A percentile compares a stretch with the other conserved stretches of the same genome.
These are phyloP conservation scores for Blastocystis sp. DNA, from an alignment of 352 stramenopile genomes.

Conservation along the genomic window DNA sequence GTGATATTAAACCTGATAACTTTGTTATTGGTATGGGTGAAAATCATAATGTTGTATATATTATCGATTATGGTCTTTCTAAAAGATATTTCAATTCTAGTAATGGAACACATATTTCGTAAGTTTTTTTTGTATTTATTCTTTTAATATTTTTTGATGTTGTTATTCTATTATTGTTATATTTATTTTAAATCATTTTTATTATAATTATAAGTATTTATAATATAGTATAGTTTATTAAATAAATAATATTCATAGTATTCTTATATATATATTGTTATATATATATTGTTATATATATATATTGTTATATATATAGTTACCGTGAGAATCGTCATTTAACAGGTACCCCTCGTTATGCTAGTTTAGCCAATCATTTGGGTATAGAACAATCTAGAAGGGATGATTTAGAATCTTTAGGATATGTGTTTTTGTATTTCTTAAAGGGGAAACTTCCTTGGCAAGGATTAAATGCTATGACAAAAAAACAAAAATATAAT, in stretches of 20 bases:
- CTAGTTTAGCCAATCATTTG: constrained; percentile 76
- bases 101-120: constrained; percentile 72
- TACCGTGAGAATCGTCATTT: constrained; percentile 79
- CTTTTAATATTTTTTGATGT: not conserved
- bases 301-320: constrained; percentile 46
- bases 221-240: too few species aligned
- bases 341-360: constrained; percentile 71
- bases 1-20: constrained; percentile 82
- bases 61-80: constrained; percentile 78
- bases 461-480: constrained; percentile 78
- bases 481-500: constrained; percentile 84
- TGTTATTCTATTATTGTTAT: too few species aligned
- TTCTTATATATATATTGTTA: too few species aligned
- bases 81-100: constrained; percentile 76
- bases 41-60: constrained; percentile 65
- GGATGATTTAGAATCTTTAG: constrained; percentile 74
- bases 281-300: too few species aligned
- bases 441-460: constrained; percentile 69
- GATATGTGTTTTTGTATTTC: constrained; percentile 80
- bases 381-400: constrained; percentile 71
- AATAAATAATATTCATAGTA: too few species aligned
- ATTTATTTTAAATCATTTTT: too few species aligned
- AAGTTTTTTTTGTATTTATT: not conserved
- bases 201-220: too few species aligned
- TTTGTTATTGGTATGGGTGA: constrained; percentile 74